phyloP scores from a whole-genome alignment of 208 protist species.

The Herpetomonas samuelpessoai region DNA sequence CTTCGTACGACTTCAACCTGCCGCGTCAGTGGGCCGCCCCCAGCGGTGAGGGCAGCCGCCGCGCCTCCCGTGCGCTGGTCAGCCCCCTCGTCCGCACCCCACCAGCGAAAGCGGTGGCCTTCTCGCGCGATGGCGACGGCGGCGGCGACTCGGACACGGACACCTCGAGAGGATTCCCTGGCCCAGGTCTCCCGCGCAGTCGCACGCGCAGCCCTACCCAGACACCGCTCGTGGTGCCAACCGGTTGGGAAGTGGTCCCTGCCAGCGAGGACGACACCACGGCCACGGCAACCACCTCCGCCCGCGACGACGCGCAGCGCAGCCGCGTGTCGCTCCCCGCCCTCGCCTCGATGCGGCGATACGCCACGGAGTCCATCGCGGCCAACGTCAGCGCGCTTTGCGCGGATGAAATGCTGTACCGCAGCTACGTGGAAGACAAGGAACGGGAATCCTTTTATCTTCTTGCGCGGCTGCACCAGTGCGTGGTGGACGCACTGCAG shows the following conservation, averaged over 20 bases:
- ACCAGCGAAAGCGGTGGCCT: not conserved
- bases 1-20: not conserved
- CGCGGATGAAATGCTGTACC: conserved; percentile 14
- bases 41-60: no score
- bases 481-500: conserved; percentile 7
- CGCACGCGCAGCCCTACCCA: not conserved
- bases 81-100: not conserved
- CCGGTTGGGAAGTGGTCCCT: no score
- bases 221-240: no score
- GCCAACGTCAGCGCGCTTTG: conserved; percentile 4
- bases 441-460: not conserved
- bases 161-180: no score
- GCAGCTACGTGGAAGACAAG: conserved; percentile 13
- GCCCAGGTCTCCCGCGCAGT: not conserved
- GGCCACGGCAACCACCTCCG: no score
- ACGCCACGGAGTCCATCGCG: not conserved
- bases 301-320: not conserved
- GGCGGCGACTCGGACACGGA: not conserved
- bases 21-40: not conserved
- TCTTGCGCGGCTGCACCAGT: not conserved
- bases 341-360: not conserved
- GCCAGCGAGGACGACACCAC: not conserved
- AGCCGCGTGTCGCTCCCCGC: not conserved
- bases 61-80: not conserved
- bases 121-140: not conserved